Base-by-base conservation (phyloP, 306 rosid species). In the Neltuma alba region DNA sequence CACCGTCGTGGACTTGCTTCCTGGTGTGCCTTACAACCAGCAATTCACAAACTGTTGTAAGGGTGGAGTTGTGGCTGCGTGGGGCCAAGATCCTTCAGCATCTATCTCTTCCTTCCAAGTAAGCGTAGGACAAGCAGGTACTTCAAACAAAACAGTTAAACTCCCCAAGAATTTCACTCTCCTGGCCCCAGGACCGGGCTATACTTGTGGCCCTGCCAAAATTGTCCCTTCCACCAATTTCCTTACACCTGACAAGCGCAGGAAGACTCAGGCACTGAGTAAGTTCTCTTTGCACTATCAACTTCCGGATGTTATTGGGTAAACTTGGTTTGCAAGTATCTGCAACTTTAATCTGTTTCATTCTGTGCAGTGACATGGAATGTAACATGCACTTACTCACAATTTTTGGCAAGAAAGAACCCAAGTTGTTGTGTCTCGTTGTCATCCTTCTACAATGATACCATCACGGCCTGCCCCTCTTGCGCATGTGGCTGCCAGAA, bases 211-310 rank as follows among this genome's bases (percentile, higher is more conserved):
- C 79, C 88, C 85, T 42, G 98, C 99, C n/a, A 95, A 88, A 83
- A 45, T 91, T 70, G 98, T 95, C 77, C 96, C 99, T 60, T 80
- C 98, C 74, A 92, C 99, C 28, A 69, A 28, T 52, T 92, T 89
- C 75, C 91, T 92, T 61, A 83, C 98, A 0, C 72, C 91, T 15
- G 99, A 92, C 67, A 81, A 50, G 37, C 97, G 98, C 38, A 91
- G 99, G 10, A 95, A 89, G 85, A 95, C 99, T 81, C 98, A 92
- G 72, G 97, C 99, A n/a, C 85, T 89, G 23, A 95, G 99, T 91
- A 88, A 81, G 92, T 72, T 79, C 70, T 40, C 40, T 69, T 58
- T 10, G 30, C 31, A 38, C 3, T 27, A 47, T 76, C 42, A 20
- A 14, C 54, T 23, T 66, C 4, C 2, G 36, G 47, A 65, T 21